phyloP scores from a whole-genome alignment of 495 filamentous ascomycete species.

The Daldinia bambusicola region DNA sequence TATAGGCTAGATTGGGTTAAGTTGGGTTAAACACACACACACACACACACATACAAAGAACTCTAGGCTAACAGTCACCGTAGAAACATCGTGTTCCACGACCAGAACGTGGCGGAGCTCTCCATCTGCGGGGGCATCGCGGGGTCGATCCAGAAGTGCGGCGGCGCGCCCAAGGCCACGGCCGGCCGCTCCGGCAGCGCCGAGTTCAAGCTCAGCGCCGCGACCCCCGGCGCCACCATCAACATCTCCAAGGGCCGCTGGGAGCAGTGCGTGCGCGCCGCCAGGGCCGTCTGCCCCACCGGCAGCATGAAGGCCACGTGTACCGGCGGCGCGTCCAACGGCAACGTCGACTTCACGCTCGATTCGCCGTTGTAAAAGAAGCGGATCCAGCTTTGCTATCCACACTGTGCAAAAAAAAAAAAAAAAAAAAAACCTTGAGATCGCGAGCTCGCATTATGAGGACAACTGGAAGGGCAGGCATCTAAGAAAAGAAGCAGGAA shows the following conservation, averaged over 20 bases:
- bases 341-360: conserved; percentile 61
- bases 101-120: conserved; percentile 64
- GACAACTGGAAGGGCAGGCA: not conserved
- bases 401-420: no score
- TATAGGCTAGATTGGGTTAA: no score
- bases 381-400: no score
- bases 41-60: no score
- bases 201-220: conserved; percentile 55
- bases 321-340: conserved; percentile 59
- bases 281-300: conserved; percentile 58
- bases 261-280: conserved; percentile 62
- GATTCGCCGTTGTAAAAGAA: conserved; percentile 38
- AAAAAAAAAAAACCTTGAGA: not conserved
- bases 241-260: conserved; percentile 62
- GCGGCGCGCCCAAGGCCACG: conserved; percentile 51
- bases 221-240: conserved; percentile 54
- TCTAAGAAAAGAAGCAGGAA: not conserved
- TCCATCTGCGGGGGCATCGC: conserved; percentile 64
- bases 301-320: conserved; percentile 58
- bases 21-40: no score
- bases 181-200: conserved; percentile 58
- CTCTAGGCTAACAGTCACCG: not conserved
- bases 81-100: conserved; percentile 63
- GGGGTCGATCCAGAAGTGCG: conserved; percentile 57
- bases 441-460: not conserved